Base-by-base conservation (phyloP, 192 early-diverging fungal species). In the Coemansia sp. region DNA sequence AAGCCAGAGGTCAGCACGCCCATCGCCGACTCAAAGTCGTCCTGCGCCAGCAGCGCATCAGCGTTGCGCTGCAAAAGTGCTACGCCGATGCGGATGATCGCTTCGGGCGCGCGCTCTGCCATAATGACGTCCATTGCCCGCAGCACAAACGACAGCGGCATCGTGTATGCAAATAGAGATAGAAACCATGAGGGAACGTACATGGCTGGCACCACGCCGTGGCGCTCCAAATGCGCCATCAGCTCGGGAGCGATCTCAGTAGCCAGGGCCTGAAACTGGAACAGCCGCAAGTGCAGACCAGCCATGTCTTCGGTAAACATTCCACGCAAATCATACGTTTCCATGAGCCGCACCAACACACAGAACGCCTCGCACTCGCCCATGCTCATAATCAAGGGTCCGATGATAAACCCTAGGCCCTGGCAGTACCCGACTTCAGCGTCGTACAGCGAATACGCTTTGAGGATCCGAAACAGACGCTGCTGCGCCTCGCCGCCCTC, bases 151-250 rank as follows among this genome's bases (percentile, higher is more conserved):
- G 87, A 83, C 56, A 97, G 82, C 27, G 97, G 97, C 75, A 94
- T 96, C 4, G 92, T 88, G 82, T 96, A 97, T 2, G 97, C 95
- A 86, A 99, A 99, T 32, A 96, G 75, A 0, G 97, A 95, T 69
- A 99, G 81, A 79, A 96, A 97, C 97, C 97, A 99, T 65, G 95
- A 94, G 0, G 93, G 92, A 4, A 93, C 95, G 60, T 93, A 99
- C 93, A 95, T 96, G 39, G 88, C 88, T 0, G 90, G 78, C 41
- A 89, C 65, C 37, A 98, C 85, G 39, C 90, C 88, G 25, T 90
- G 87, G 37, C 60, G 51, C 1, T 85, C 83, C 17, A 99, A 77
- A 68, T 99, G 97, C n/a, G 85, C 77, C 51, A 81, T 79, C 15
- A 97, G 74, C 24, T 83, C 75, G 11, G 95, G 97, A 23, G 91